Base-by-base conservation (phyloP, 2,329 filamentous ascomycete species). In the Achaetomium macrosporum region DNA sequence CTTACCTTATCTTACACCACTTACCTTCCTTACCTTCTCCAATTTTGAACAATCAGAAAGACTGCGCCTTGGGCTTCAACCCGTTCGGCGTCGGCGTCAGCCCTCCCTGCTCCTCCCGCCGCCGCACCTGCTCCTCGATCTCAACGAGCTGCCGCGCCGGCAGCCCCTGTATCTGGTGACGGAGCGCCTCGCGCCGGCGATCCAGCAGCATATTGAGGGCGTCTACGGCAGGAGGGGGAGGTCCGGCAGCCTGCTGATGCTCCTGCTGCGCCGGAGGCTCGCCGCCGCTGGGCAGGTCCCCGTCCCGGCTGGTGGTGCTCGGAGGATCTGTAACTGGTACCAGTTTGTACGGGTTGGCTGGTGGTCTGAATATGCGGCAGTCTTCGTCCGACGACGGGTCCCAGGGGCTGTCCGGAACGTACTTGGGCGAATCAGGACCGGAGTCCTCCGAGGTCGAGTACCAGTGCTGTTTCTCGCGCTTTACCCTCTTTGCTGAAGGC, bases 131-230 rank as follows among this genome's bases (percentile, higher is more conserved):
- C 10, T 5, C 13, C 29, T 51, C 53, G 36, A 50, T 48, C 31
- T 43, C 53, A 39, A 43, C 7, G 31, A 51, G 20, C 51, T 59
- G 53, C 25, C 51, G 30, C 45, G 36, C 36, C 8, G 13, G 11
- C 35, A 60, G 25, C 44, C 30, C 33, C 10, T 25, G 37, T 8
- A 59, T 30, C 30, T 51, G 42, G 10, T 37, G 12, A n/a, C 15
- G 13, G 9, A 37, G 35, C 35, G 15, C 12, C 13, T n/a, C 13
- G 35, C 15, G 13, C 13, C 12, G 39, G 13, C 33, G 11, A 10
- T 31, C 46, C 30, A 40, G 43, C 47, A 44, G 12, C 39, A 39
- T 30, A 25, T 42, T 12, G n/a, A n/a, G n/a, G n/a, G n/a, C n/a
- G n/a, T n/a, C n/a, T n/a, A n/a, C 6, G 25, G 9, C 29, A 13